Evolutionary conservation across 306 rosid species (phyloP), one percentile per base, ranked within the genome.

Genomic region (Hippophae rhamnoides): DNA sequence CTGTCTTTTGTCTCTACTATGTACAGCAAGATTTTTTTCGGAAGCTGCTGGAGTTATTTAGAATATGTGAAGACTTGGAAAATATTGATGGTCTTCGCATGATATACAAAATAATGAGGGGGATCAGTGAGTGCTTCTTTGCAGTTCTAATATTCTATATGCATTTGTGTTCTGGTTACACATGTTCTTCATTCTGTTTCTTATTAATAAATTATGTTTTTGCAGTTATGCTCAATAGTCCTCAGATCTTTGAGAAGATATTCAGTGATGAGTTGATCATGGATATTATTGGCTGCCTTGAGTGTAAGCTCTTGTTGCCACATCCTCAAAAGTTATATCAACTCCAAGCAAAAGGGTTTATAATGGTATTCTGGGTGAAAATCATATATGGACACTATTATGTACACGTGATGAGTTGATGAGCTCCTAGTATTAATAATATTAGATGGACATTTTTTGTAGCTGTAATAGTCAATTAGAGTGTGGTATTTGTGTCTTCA

Each of bases 41-140:
- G 47, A 90, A 90, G 92, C 79, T 90, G 67, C 72, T 79, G 86
- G 87, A 73, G 63, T 60, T 87, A 65, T 90, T 90, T 74, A 81
- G 79, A 67, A 71, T 76, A 38, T 87, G 94, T 63, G 98, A 90
- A 75, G 89, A 85, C 67, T 72, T 81, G 78, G 87, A 83, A 66
- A 76, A 90, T 59, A 60, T 79, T 69, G 98, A 90, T 48, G 82
- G 87, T 75, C 98, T 87, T 72, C 96, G 81, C 80, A 85, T 80
- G 95, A 76, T 90, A 74, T 87, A 67, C 80, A 87, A 87, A 90
- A 90, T 90, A 66, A 86, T 83, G 76, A 81, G 85, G 71, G 95
- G 92, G 74, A 90, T 87, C 74, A 73, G 98, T 90, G 67, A 90
- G 94, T 85, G 71, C 67, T 80, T 55, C 18, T 43, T 71, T 63